Conservation (phyloP, 2,329 filamentous ascomycete species). For the Domatiomyces globalis region DNA sequence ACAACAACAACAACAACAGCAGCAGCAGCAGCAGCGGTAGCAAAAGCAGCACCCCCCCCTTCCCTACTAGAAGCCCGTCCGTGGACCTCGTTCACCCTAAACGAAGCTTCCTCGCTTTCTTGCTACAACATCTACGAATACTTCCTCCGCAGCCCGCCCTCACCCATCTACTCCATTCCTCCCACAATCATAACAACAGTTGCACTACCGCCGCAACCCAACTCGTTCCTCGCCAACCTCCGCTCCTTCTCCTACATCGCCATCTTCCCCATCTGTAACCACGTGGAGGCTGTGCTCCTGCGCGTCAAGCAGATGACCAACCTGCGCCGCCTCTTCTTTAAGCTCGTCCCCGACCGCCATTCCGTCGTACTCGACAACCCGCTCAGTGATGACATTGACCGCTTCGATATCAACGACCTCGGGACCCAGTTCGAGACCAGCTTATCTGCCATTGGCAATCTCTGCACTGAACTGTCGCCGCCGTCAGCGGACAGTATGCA, state of each 20-base stretch:
- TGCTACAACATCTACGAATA: constrained; percentile 60
- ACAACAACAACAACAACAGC: constrained; percentile 1
- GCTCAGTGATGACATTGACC: constrained; percentile 20
- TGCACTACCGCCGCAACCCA: constrained; percentile 24
- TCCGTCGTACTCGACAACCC: constrained; percentile 28
- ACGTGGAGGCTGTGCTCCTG: constrained; percentile 37
- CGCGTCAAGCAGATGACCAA: constrained; percentile 36
- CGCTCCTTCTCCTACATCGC: constrained; percentile 44
- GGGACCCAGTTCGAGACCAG: constrained; percentile 43
- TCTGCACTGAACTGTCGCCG: constrained; percentile 19
- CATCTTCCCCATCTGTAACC: constrained; percentile 52
- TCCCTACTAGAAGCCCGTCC: constrained; percentile 44
- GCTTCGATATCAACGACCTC: constrained; percentile 29
- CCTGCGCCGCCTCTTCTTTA: constrained; percentile 42
- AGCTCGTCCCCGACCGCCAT: constrained; percentile 30
- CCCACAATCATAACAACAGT: constrained; percentile 28
- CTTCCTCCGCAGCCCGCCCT: constrained; percentile 50
- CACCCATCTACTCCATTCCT: constrained; percentile 34
- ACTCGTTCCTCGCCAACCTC: constrained; percentile 31
- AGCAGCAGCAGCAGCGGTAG: constrained; percentile 1
- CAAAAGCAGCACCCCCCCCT: not conserved
- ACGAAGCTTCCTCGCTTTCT: constrained; percentile 61
- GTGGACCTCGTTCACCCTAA: constrained; percentile 54
- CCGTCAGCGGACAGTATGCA: not conserved
- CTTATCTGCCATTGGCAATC: constrained; percentile 32